These are phyloP conservation scores for Suhomyces taliae DNA, from an alignment of 1,139 yeast genomes.

Conservation along the genomic window DNA sequence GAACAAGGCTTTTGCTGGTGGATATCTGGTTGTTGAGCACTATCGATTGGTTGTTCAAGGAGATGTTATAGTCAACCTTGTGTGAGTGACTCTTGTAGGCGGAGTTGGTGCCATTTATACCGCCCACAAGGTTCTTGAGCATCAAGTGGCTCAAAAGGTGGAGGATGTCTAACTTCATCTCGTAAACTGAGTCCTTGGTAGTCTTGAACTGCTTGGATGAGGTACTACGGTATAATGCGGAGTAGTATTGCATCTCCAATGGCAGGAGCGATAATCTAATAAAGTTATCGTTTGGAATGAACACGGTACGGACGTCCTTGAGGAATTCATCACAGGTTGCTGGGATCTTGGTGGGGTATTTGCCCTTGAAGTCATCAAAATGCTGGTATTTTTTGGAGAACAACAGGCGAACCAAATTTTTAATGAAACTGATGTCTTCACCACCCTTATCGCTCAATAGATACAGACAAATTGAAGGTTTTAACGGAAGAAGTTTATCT, in stretches of 20 bases:
- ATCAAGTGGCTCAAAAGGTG: constrained; percentile 28
- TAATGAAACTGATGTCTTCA: constrained; percentile 26
- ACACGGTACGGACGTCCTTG: constrained; percentile 27
- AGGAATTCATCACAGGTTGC: constrained; percentile 32
- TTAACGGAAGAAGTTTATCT: constrained; percentile 48
- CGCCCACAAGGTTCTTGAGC: constrained; percentile 29
- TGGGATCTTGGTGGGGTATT: constrained; percentile 18
- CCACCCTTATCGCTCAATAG: constrained; percentile 25
- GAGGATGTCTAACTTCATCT: constrained; percentile 31
- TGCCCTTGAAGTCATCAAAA: constrained; percentile 9
- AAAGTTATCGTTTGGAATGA: constrained; percentile 37
- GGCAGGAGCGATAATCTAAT: constrained; percentile 27
- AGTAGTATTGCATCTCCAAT: constrained; percentile 31
- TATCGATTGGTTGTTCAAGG: constrained; percentile 8
- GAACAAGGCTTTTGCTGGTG: constrained; percentile 41
- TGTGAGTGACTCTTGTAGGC: constrained; percentile 3
- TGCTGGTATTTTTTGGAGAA: constrained; percentile 18
- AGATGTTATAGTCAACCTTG: constrained; percentile 9
- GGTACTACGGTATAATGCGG: constrained; percentile 26
- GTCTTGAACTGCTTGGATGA: constrained; percentile 22
- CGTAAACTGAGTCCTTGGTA: constrained; percentile 35
- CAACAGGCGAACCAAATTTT: constrained; percentile 32
- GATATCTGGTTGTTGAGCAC: constrained; percentile 18
- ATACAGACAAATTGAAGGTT: constrained; percentile 44
- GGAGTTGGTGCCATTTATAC: constrained; percentile 31